Base-by-base conservation (phyloP, 2,329 filamentous ascomycete genomes). In the Trichoderma sp. region DNA sequence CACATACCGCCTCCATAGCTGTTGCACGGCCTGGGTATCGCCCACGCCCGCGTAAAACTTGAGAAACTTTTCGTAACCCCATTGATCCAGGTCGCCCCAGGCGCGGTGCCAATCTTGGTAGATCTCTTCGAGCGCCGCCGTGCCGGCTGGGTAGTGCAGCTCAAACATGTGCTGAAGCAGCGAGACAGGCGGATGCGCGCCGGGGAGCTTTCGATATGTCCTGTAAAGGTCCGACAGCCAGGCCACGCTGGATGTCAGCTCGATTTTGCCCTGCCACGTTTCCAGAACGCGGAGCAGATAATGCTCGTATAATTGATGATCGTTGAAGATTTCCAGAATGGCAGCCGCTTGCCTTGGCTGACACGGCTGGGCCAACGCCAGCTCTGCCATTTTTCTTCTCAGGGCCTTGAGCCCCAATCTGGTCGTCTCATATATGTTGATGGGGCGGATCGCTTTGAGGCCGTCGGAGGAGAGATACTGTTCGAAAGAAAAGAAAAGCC, bases 11-110 rank as follows among this genome's bases (percentile, higher is more conserved):
- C 74, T 71, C 78, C 82, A 84, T 24, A 86, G 69, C 7, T 75
- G 74, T 50, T 78, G 75, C 3, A 85, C 80, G 17, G 76, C 73
- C 41, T 73, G 72, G n/a, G 81, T 74, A 69, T 86, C 80, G 17
- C 84, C 84, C 5, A 74, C 73, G 7, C 71, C 67, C 15, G 83
- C 81, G 67, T 85, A 82, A 48, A 83, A 82, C 3, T 75, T 77
- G 61, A 86, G 74, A 66, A 78, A 84, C 68, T 77, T 82, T 65
- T 80, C 78, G 66, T 79, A 86, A 0, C 77, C 82, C 72, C 78
- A 78, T 63, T 74, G 71, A 48, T 80, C 78, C 41, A 84, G 74
- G 1, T 69, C 73, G 1, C 74, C 76, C 62, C 79, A 76, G 30
- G 76, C 74, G 28, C 67, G 73, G 62, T 80, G 74, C 80, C 82